Conservation (phyloP, 176 grass and related monocot genomes). For the Oryza longistaminata region DNA sequence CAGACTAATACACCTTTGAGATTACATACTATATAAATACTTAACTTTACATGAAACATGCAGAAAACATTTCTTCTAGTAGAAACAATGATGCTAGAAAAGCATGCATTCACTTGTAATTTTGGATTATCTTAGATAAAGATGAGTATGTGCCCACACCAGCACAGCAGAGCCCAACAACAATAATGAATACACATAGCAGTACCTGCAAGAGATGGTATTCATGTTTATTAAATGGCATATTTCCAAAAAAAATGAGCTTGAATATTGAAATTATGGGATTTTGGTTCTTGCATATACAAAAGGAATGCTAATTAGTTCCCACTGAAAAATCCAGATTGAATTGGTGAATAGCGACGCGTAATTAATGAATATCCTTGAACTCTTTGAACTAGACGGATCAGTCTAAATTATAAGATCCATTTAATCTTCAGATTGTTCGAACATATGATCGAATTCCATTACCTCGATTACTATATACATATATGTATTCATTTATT, state of each 20-base stretch:
- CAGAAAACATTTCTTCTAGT: background rate
- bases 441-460: too few species aligned
- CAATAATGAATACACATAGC: constrained; percentile 54
- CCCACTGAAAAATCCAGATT: background rate
- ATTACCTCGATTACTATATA: background rate
- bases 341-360: background rate
- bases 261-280: background rate
- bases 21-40: background rate
- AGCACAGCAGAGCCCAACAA: constrained; percentile 40
- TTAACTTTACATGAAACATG: constrained; percentile 7
- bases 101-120: constrained; percentile 37
- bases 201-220: constrained; percentile 34
- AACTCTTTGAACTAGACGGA: background rate
- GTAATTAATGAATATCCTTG: background rate
- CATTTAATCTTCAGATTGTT: background rate
- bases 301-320: background rate
- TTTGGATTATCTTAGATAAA: constrained; percentile 57
- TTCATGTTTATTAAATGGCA: background rate
- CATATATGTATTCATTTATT: background rate
- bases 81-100: background rate
- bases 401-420: background rate
- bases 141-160: constrained; percentile 61
- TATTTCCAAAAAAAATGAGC: background rate
- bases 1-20: background rate
- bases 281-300: background rate